Evolutionary conservation across 805 yeast genomes (phyloP), one percentile per base, ranked within the genome.

Genomic region (Cyberlindnera maclurae): DNA sequence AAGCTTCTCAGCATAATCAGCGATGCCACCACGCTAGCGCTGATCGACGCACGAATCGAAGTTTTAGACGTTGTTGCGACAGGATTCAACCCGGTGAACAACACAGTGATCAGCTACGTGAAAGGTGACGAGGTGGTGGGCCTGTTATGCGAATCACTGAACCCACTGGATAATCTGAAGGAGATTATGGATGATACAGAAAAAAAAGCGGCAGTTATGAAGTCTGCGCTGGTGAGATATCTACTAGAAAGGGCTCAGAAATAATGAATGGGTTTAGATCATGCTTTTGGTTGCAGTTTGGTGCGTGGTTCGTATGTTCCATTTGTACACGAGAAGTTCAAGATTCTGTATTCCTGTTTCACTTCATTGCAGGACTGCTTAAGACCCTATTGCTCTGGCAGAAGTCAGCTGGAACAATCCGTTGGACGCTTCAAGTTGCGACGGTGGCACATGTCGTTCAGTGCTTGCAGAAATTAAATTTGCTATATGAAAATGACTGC

Each of bases 1-100:
- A 58, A 58, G 37, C 56, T 60, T 31, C 60, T 59, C 28, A 58
- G 54, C 29, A 57, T 71, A 22, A 60, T 70, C 22, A 64, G 72
- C 29, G 60, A 63, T 26, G 55, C 62, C 29, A 70, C 84, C 0
- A 75, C 83, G 4, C 56, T 87, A 36, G 95, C 96, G 0, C 59
- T 93, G 40, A 78, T 84, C 0, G 93, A 93, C 59, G 81, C 96
- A 0, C 88, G 88, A 7, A 77, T 90, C 20, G 94, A 89, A 50
- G 57, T 87, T 22, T 67, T 74, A 39, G 95, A 89, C 52, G 64
- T 88, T 44, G 89, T 88, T 1, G 73, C 87, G 7, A 70, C 81
- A 44, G 83, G 86, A 2, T 70, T 47, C 37, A 53, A 68, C 44
- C 62, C 65, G n/a, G 58, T 57, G 26, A 57, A 52, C 33, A 71